These are phyloP conservation scores for Zygoascus sp. DNA, from an alignment of 1,139 yeast species.

Conservation along the genomic window DNA sequence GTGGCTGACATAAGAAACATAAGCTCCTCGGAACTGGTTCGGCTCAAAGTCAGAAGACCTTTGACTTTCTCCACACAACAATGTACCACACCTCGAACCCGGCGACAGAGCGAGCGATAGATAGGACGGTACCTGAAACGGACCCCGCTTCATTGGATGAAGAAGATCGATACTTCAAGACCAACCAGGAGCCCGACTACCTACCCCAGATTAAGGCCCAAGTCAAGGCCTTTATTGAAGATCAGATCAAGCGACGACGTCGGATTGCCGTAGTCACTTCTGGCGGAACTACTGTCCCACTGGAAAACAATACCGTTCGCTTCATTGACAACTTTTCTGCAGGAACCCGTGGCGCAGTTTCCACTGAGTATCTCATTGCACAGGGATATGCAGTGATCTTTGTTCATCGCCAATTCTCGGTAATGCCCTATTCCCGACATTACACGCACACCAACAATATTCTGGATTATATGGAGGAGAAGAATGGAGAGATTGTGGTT, in stretches of 20 bases:
- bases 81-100: constrained; percentile 38
- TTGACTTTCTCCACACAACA: neutral
- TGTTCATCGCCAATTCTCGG: constrained; percentile 84
- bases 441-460: constrained; percentile 82
- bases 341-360: constrained; percentile 95
- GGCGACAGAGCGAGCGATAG: constrained; percentile 68
- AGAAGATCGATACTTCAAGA: constrained; percentile 69
- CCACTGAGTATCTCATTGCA: constrained; percentile 85
- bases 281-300: constrained; percentile 98
- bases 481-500: constrained; percentile 39
- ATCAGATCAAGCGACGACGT: constrained; percentile 38
- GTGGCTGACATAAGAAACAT: too few relatives aligned
- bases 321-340: constrained; percentile 96
- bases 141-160: constrained; percentile 73
- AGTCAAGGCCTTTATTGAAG: constrained; percentile 55
- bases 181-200: constrained; percentile 71
- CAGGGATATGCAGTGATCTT: constrained; percentile 88
- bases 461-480: constrained; percentile 65
- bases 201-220: constrained; percentile 55
- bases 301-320: constrained; percentile 92
- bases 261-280: constrained; percentile 79
- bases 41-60: neutral
- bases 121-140: constrained; percentile 66
- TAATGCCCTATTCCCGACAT: constrained; percentile 86
- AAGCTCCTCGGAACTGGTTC: too few relatives aligned